Conservation (phyloP, 1,139 yeast genomes). For the Geotrichum bryndzae region DNA sequence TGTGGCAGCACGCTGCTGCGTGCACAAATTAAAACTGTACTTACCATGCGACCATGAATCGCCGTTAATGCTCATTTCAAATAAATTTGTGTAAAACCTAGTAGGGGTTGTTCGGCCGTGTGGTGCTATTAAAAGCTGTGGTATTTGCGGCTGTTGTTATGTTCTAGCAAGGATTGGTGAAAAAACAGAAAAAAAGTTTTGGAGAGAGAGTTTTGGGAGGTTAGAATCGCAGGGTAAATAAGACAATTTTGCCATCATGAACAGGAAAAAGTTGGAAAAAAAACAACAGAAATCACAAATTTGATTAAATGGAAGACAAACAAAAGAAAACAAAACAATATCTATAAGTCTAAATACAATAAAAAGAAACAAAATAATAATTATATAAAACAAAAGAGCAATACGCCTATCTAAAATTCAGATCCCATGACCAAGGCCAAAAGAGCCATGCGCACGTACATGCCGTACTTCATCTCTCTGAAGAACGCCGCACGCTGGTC, state of each 20-base stretch:
- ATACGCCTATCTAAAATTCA: constrained; percentile 21
- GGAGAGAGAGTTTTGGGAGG: neutral
- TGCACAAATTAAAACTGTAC: neutral
- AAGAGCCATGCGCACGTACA: constrained; percentile 97
- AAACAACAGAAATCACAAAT: neutral
- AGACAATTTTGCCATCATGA: neutral
- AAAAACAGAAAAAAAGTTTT: neutral
- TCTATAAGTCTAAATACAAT: neutral
- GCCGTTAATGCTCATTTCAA: neutral
- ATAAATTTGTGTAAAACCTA: neutral
- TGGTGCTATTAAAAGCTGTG: neutral
- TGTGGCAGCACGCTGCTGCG: neutral
- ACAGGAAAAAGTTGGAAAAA: neutral
- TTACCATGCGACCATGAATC: neutral
- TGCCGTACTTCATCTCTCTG: constrained; percentile 98
- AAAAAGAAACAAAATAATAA: neutral
- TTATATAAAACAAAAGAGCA: neutral
- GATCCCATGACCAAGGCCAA: constrained; percentile 95
- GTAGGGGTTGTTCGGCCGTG: neutral
- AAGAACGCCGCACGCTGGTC: constrained; percentile 99
- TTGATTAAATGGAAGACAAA: neutral
- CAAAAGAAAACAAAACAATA: neutral
- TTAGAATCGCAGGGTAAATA: neutral
- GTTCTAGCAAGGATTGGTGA: neutral
- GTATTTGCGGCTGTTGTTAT: neutral